A percentile compares a stretch with the other conserved stretches of the same genome.
These are phyloP conservation scores for Solanum sparsipilum DNA, from an alignment of 257 asterid species.

Conservation along the genomic window DNA sequence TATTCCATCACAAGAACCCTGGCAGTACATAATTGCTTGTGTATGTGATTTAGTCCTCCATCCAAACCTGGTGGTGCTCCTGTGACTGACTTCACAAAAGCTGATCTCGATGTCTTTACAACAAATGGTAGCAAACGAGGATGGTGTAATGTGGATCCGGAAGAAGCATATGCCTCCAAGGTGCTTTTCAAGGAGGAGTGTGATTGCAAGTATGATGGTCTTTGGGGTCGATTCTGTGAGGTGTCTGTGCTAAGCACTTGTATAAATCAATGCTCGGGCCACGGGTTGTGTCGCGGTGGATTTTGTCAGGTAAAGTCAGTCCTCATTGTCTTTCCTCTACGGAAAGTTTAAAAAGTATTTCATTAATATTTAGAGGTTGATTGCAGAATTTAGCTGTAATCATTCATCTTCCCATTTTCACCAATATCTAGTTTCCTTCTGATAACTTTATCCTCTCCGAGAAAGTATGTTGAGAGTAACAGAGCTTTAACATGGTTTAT, in stretches of 20 bases:
- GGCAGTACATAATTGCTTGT: neutral
- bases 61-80: slow-evolving; percentile 55
- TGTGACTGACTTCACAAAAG: slow-evolving; percentile 49
- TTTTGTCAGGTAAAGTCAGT: slow-evolving; percentile 68
- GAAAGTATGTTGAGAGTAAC: neutral
- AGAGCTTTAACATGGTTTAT: neutral
- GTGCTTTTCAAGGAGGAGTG: slow-evolving; percentile 69
- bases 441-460: neutral
- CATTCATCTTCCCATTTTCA: neutral
- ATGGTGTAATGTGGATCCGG: slow-evolving; percentile 96
- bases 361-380: neutral
- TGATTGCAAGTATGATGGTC: slow-evolving; percentile 97
- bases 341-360: neutral
- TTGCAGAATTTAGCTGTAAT: neutral
- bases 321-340: neutral
- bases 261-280: slow-evolving; percentile 81
- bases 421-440: neutral
- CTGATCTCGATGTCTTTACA: slow-evolving; percentile 57
- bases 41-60: slow-evolving; percentile 41
- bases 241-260: slow-evolving; percentile 65
- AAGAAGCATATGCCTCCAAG: slow-evolving; percentile 51
- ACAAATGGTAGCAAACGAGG: slow-evolving; percentile 57
- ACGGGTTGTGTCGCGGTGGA: slow-evolving; percentile 87
- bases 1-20: neutral
- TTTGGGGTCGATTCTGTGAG: slow-evolving; percentile 82